phyloP scores from a whole-genome alignment of 2,329 filamentous ascomycete genomes.

The Cladosporium halotolerans region DNA sequence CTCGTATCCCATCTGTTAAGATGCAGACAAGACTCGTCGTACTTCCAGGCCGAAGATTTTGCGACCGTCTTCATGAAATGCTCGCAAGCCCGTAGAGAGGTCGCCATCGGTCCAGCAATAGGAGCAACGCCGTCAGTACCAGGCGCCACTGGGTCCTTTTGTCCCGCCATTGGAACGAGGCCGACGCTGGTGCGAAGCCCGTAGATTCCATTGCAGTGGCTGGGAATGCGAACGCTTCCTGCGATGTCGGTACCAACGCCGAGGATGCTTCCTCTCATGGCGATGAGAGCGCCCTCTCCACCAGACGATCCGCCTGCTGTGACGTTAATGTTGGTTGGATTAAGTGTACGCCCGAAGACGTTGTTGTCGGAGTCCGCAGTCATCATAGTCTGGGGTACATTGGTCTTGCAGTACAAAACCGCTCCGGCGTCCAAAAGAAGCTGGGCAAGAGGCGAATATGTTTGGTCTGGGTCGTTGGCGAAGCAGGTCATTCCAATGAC shows the following conservation, averaged over 20 bases:
- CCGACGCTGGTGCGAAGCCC: conserved; percentile 41
- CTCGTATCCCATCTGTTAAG: conserved; percentile 22
- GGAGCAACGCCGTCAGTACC: conserved; percentile 39
- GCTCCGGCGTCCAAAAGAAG: conserved; percentile 42
- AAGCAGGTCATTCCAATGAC: background rate
- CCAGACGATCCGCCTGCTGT: conserved; percentile 49
- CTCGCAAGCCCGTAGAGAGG: conserved; percentile 20
- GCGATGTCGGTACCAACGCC: conserved; percentile 52
- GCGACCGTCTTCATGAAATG: conserved; percentile 22
- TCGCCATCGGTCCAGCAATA: conserved; percentile 26
- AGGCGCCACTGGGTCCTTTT: conserved; percentile 39
- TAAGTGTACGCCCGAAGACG: conserved; percentile 43
- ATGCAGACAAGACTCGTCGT: conserved; percentile 17
- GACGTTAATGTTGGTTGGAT: conserved; percentile 41
- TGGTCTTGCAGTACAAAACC: conserved; percentile 49
- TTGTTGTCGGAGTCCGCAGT: conserved; percentile 49
- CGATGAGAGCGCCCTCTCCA: conserved; percentile 48
- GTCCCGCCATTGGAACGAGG: conserved; percentile 48
- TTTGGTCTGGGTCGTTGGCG: conserved; percentile 42
- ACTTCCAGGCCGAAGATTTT: conserved; percentile 18
- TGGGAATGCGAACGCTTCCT: conserved; percentile 48
- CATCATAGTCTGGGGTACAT: conserved; percentile 50
- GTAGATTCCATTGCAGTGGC: conserved; percentile 45
- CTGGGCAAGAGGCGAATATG: conserved; percentile 39
- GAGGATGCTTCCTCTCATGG: conserved; percentile 42